Percentiles rank a stretch among this genome's conserved stretches.
These are phyloP conservation scores for Stemphylium beticola DNA, from an alignment of 2,329 filamentous ascomycete species.

Conservation along the genomic window DNA sequence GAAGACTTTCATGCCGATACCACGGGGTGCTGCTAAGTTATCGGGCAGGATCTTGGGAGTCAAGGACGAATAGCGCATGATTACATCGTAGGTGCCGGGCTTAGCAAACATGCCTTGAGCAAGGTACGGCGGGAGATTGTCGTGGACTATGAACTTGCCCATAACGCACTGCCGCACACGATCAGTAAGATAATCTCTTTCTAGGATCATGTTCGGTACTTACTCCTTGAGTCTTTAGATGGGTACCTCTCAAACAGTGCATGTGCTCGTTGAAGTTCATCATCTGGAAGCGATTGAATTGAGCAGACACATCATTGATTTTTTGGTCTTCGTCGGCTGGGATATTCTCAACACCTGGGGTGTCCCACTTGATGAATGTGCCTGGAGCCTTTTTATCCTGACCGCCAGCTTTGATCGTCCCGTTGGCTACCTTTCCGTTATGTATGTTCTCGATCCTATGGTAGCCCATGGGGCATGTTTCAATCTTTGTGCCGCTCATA, in stretches of 20 bases:
- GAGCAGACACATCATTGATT: constrained; percentile 54
- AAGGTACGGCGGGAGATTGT: constrained; percentile 53
- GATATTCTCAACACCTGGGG: constrained; percentile 50
- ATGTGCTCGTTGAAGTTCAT: constrained; percentile 53
- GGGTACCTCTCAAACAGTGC: constrained; percentile 47
- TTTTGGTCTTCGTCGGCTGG: constrained; percentile 51
- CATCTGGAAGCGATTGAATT: constrained; percentile 55
- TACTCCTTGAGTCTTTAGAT: constrained; percentile 56
- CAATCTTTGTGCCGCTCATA: constrained; percentile 22
- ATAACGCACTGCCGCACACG: constrained; percentile 45
- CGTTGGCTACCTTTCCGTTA: constrained; percentile 33
- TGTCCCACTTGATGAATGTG: constrained; percentile 53
- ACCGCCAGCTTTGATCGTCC: constrained; percentile 32
- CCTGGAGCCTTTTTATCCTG: constrained; percentile 32
- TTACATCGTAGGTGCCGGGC: constrained; percentile 32
- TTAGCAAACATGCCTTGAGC: constrained; percentile 42
- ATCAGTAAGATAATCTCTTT: not conserved
- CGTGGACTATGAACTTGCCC: constrained; percentile 53
- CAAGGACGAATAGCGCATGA: constrained; percentile 37
- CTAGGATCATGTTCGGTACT: not conserved
- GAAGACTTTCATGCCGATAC: too few species aligned
- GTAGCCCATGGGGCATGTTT: constrained; percentile 28
- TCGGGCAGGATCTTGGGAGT: constrained; percentile 36
- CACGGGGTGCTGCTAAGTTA: constrained; percentile 49
- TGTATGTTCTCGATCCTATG: constrained; percentile 37